Evolutionary conservation across 257 asterid species (phyloP), one percentile per base, ranked within the genome.

Genomic region (Euphrasia confusa): DNA sequence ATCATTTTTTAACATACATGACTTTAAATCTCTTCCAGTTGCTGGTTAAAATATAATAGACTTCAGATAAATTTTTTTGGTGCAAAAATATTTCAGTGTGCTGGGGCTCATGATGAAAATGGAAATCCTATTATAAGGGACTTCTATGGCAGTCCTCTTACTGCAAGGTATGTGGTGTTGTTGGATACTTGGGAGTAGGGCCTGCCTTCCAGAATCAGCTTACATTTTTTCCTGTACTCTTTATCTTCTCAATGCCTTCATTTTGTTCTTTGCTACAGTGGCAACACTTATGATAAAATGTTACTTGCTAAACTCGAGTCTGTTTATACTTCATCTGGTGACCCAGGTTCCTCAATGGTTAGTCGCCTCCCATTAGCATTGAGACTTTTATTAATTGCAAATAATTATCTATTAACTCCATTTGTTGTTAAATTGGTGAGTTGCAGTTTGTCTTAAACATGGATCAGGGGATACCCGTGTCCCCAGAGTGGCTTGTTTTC

Each of bases 71-170:
- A 66, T 26, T 65, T 69, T 35, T 63, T 60, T 58, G 21, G 1
- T 37, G 0, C 8, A 1, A 37, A 8, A 0, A 8, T 7, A 37
- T 69, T 75, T 27, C 83, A 93, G 97, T 91, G 85, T 68, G 94
- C 93, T 63, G 86, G 91, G 63, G 99, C 88, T 78, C 95, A 85
- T 58, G 95, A 89, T 78, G 99, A 89, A 59, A 79, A 68, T 71
- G 96, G 97, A 69, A 80, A 73, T 72, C 96, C 96, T 44, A 77
- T 93, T n/a, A 89, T 83, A 74, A 80, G 96, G 74, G 99, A 92
- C 77, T 83, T 83, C 79, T 92, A 77, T 75, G 90, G 97, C 68
- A 82, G 97, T 74, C 99, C 99, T 62, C 95, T 92, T 58, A 92
- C 97, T 68, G 96, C 99, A 54, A 92, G 99, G 99, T 89, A 74